Conservation (phyloP, 1,139 yeast genomes). For the Protomyces lactucae-debilis region DNA sequence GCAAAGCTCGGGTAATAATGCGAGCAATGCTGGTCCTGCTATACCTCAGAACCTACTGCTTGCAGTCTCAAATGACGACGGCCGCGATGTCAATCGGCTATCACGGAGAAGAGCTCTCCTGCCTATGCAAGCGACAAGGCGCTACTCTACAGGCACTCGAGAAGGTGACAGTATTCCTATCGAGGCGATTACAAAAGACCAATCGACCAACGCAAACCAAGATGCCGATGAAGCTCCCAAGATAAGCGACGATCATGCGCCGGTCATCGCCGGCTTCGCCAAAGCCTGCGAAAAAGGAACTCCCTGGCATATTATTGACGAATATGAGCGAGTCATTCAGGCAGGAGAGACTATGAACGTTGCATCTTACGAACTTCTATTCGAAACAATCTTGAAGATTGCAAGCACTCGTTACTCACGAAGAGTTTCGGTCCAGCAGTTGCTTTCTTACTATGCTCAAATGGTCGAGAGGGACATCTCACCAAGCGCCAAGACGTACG, state of each 20-base stretch:
- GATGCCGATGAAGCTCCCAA: background rate
- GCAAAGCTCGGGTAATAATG: slow-evolving; percentile 1
- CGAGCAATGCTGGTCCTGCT: slow-evolving; percentile 10
- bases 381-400: background rate
- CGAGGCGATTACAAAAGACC: background rate
- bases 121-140: slow-evolving; percentile 14
- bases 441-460: slow-evolving; percentile 2
- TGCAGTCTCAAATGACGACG: slow-evolving; percentile 13
- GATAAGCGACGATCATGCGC: background rate
- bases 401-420: background rate
- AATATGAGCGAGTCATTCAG: background rate
- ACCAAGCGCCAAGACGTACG: slow-evolving; percentile 7
- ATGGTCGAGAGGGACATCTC: slow-evolving; percentile 14
- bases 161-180: background rate
- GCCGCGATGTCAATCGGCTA: background rate
- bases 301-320: background rate
- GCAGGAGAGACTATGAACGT: background rate
- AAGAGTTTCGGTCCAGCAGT: background rate
- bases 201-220: too few relatives aligned
- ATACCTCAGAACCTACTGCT: slow-evolving; percentile 4
- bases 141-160: slow-evolving; percentile 19
- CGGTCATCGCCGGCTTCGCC: background rate
- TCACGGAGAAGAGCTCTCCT: slow-evolving; percentile 4
- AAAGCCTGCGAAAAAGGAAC: background rate
- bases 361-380: slow-evolving; percentile 1